These are phyloP conservation scores for Lyophyllum decastes DNA, from an alignment of 768 basidiomycete species.

Conservation along the genomic window DNA sequence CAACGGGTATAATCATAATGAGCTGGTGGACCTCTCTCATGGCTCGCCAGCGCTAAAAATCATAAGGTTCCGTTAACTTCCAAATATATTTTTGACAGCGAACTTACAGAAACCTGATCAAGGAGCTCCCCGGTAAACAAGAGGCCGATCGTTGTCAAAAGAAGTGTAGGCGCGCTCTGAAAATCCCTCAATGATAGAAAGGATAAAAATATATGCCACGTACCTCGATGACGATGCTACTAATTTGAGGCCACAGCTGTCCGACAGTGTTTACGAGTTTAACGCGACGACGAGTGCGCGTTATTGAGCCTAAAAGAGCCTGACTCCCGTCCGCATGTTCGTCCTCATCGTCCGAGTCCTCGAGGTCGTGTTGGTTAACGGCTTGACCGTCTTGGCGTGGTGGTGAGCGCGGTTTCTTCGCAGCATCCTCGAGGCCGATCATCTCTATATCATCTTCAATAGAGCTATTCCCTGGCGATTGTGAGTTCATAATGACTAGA, in stretches of 20 bases:
- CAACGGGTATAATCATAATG: constrained; percentile 93
- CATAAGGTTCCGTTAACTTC: not conserved
- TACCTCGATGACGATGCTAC: constrained; percentile 73
- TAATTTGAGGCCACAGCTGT: constrained; percentile 54
- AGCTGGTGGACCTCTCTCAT: constrained; percentile 92
- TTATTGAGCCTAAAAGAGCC: constrained; percentile 44
- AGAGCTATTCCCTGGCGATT: constrained; percentile 30
- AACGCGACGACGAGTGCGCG: constrained; percentile 26
- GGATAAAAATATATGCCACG: constrained; percentile 16
- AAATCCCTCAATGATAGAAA: not conserved
- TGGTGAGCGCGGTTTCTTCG: constrained; percentile 3
- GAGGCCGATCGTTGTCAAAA: constrained; percentile 81
- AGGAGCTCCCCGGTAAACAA: constrained; percentile 91
- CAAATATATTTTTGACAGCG: not conserved
- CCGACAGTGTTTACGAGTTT: constrained; percentile 17
- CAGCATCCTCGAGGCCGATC: constrained; percentile 29
- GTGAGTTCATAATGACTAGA: constrained; percentile 20
- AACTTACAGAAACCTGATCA: constrained; percentile 80
- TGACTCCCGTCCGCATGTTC: constrained; percentile 38
- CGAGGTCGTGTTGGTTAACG: constrained; percentile 25
- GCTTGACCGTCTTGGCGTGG: not conserved
- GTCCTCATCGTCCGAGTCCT: constrained; percentile 35
- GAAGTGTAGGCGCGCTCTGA: constrained; percentile 85
- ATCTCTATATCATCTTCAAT: constrained; percentile 37
- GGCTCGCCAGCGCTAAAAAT: constrained; percentile 76